Evolutionary conservation across 2,329 filamentous ascomycete genomes (phyloP).

Genomic region (Aspergillus arachidicola): DNA sequence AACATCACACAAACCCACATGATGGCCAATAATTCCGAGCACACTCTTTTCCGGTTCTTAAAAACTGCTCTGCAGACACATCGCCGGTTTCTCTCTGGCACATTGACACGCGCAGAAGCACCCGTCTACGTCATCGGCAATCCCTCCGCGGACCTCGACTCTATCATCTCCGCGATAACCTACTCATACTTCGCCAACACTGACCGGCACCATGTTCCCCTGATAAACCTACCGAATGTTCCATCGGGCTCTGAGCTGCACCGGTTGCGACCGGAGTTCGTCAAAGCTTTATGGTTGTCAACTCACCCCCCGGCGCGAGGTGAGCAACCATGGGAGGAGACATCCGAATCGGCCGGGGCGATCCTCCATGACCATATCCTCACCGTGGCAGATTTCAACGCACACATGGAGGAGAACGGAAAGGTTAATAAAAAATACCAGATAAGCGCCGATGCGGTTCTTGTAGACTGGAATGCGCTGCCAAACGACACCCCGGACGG

Average conservation of each 20-base stretch:
- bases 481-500: conserved; percentile 48
- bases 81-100: conserved; percentile 28
- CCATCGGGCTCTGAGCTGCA: conserved; percentile 50
- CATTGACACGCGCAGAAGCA: conserved; percentile 22
- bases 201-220: conserved; percentile 55
- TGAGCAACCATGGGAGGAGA: conserved; percentile 28
- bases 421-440: conserved; percentile 1
- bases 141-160: conserved; percentile 61
- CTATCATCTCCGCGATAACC: conserved; percentile 62
- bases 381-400: conserved; percentile 44
- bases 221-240: conserved; percentile 59
- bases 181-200: conserved; percentile 59
- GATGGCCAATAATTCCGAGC: conserved; percentile 14
- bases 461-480: conserved; percentile 52
- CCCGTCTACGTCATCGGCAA: conserved; percentile 48
- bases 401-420: conserved; percentile 20
- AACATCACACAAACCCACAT: not conserved
- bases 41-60: conserved; percentile 40
- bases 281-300: conserved; percentile 56
- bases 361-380: conserved; percentile 39
- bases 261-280: conserved; percentile 60
- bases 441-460: conserved; percentile 29
- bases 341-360: conserved; percentile 25
- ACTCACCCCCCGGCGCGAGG: conserved; percentile 29
- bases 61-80: conserved; percentile 35